Base-by-base conservation (phyloP, 2,329 filamentous ascomycete species). In the Claviceps digitariae region DNA sequence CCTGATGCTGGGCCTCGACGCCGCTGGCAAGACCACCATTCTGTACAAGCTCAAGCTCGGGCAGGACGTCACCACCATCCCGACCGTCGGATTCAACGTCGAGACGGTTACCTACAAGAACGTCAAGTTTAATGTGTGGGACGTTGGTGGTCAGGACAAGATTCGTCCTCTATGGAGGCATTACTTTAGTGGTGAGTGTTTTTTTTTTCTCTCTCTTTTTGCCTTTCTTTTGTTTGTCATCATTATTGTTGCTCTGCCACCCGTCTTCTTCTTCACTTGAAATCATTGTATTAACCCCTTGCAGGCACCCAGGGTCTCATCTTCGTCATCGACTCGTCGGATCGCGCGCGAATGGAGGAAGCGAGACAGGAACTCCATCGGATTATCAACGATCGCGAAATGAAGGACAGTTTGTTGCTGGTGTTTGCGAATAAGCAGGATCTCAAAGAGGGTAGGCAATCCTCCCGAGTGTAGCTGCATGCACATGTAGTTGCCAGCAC, bases 371-470 rank as follows among this genome's bases (percentile, higher is more conserved):
- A 98, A 75, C 79, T 98, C 68, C 88, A 95, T 74, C 86, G 93
- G 71, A 98, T 98, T 83, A 83, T 98, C 72, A 95, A 97, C 76
- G 93, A 98, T 75, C 87, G 95, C 63, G 93, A 98, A 78, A 89
- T 98, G 73, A 87, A 91, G 71, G 93, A 98, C 71, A 91, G 91
- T 62, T 84, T 96, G 65, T 82, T 98, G 64, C 77, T 98, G 66
- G 91, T 98, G 66, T 98, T 98, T 68, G 93, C 93, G 74, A 98
- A 98, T 84, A 98, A 98, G 82, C 93, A 98, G 81, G 93, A 98
- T 90, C 78, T 97, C 93, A 77, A 80, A 55, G 87, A 88, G 66
- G 83, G 88, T 87, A 72, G 54, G 76, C 17, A 4, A 12, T 10
- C 29, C 15, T 15, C 21, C 23, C 15, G n/a, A n/a, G n/a, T n/a